Percentiles rank a stretch among this genome's conserved stretches.
phyloP scores from a whole-genome alignment of 2,329 filamentous ascomycete species.

The Cladosporium sp. region DNA sequence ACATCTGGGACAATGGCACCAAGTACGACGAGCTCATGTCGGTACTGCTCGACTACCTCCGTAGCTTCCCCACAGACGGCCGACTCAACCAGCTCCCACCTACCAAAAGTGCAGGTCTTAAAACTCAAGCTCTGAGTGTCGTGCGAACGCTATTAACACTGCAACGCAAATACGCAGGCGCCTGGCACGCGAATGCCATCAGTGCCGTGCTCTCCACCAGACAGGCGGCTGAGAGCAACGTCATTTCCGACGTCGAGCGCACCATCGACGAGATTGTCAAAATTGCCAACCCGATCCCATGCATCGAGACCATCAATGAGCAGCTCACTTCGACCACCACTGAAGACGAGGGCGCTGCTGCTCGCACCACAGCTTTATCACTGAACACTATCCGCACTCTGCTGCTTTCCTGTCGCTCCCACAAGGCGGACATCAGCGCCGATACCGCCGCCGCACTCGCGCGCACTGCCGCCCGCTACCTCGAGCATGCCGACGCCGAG shows the following conservation, averaged over 20 bases:
- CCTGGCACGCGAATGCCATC: conserved; percentile 67
- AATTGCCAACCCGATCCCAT: conserved; percentile 60
- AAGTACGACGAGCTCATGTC: conserved; percentile 68
- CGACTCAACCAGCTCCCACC: conserved; percentile 31
- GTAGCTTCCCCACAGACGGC: conserved; percentile 51
- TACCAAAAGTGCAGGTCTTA: conserved; percentile 58
- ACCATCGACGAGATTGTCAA: conserved; percentile 70
- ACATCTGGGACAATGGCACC: conserved; percentile 65
- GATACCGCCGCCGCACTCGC: conserved; percentile 23
- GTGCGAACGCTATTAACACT: conserved; percentile 71
- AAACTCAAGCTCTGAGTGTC: conserved; percentile 70
- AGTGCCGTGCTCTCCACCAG: conserved; percentile 67
- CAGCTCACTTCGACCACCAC: conserved; percentile 35
- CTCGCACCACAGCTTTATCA: conserved; percentile 57
- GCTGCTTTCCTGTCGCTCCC: conserved; percentile 45
- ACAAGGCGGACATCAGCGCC: conserved; percentile 20
- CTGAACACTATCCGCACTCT: conserved; percentile 63
- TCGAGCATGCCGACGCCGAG: conserved; percentile 34
- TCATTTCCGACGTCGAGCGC: conserved; percentile 71
- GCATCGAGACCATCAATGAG: conserved; percentile 40
- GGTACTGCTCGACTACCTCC: conserved; percentile 71
- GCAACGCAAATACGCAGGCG: conserved; percentile 64
- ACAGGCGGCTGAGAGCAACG: conserved; percentile 67
- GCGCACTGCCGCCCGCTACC: conserved; percentile 28
- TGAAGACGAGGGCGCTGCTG: conserved; percentile 35